A percentile compares a stretch with the other conserved stretches of the same genome.
Conservation (phyloP, 805 yeast species). For the Ogataea corticis region DNA sequence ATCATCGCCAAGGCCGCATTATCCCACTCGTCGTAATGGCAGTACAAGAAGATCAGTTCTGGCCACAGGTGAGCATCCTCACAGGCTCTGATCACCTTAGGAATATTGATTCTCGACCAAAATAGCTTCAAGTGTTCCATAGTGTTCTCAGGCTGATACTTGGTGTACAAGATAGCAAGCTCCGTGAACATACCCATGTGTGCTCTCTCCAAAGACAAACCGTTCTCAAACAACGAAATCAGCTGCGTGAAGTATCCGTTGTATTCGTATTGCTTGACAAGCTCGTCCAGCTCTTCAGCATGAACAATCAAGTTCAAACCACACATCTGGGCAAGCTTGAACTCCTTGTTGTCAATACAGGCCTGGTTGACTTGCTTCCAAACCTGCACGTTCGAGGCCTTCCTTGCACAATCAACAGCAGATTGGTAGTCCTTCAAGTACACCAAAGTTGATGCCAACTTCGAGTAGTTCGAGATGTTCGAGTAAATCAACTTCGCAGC, state of each 20-base stretch:
- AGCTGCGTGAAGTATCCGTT: slow-evolving; percentile 91
- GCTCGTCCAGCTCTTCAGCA: slow-evolving; percentile 93
- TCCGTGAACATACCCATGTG: slow-evolving; percentile 99
- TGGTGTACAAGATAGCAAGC: slow-evolving; percentile 85
- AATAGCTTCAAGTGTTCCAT: slow-evolving; percentile 96
- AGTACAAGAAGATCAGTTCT: slow-evolving; percentile 91
- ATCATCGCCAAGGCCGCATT: slow-evolving; percentile 97
- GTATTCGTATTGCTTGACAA: slow-evolving; percentile 83
- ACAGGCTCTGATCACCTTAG: slow-evolving; percentile 92
- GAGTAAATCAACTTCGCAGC: slow-evolving; percentile 90
- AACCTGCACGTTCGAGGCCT: slow-evolving; percentile 88
- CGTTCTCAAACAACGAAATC: slow-evolving; percentile 90
- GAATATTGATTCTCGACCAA: slow-evolving; percentile 98
- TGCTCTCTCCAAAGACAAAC: slow-evolving; percentile 95
- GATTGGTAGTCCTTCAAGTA: slow-evolving; percentile 89
- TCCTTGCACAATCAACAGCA: slow-evolving; percentile 98
- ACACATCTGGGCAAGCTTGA: slow-evolving; percentile 96
- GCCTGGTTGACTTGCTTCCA: slow-evolving; percentile 99
- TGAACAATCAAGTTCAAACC: slow-evolving; percentile 96
- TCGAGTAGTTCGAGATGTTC: slow-evolving; percentile 89
- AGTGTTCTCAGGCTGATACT: slow-evolving; percentile 84
- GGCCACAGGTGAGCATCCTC: slow-evolving; percentile 95
- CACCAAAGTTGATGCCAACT: slow-evolving; percentile 94
- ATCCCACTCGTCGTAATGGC: slow-evolving; percentile 99
- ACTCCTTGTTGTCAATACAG: slow-evolving; percentile 91